Conservation (phyloP, 169 alveolate species). For the Toxoplasma gondii region DNA sequence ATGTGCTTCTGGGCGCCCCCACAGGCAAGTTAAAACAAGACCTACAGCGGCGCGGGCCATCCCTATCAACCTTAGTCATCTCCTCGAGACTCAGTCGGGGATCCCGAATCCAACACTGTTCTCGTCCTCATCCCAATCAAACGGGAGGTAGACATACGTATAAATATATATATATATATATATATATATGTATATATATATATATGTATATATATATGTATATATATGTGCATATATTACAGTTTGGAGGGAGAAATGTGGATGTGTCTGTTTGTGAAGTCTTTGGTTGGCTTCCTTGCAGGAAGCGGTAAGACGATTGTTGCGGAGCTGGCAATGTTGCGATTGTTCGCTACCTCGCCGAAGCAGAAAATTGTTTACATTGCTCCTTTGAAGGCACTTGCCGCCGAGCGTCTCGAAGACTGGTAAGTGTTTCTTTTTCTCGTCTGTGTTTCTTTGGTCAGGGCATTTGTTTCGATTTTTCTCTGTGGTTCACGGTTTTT, state of each 20-base stretch:
- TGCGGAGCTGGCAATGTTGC: slow-evolving; percentile 96
- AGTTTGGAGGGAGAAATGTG: no score
- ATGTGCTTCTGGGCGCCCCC: slow-evolving; percentile 99
- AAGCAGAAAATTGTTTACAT: slow-evolving; percentile 93
- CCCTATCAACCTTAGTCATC: background rate
- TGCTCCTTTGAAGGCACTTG: slow-evolving; percentile 99
- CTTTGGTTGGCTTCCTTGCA: background rate
- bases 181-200: slow-evolving; percentile 3
- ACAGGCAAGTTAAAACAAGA: slow-evolving; percentile 98
- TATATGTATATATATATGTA: background rate
- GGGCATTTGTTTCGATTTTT: background rate
- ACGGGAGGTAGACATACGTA: background rate
- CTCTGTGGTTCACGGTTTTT: no score
- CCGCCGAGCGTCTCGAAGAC: slow-evolving; percentile 86
- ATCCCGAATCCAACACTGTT: background rate
- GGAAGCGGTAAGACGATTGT: slow-evolving; percentile 97
- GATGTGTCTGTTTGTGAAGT: no score
- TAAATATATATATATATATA: background rate
- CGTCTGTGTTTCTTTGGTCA: background rate
- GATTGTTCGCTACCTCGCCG: slow-evolving; percentile 86
- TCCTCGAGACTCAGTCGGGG: background rate
- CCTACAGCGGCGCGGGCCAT: slow-evolving; percentile 55
- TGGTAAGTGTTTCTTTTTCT: slow-evolving; percentile 72
- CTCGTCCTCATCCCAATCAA: no score
- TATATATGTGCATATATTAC: no score